Conservation (phyloP, 768 basidiomycete genomes). For the Podaxis sp. region DNA sequence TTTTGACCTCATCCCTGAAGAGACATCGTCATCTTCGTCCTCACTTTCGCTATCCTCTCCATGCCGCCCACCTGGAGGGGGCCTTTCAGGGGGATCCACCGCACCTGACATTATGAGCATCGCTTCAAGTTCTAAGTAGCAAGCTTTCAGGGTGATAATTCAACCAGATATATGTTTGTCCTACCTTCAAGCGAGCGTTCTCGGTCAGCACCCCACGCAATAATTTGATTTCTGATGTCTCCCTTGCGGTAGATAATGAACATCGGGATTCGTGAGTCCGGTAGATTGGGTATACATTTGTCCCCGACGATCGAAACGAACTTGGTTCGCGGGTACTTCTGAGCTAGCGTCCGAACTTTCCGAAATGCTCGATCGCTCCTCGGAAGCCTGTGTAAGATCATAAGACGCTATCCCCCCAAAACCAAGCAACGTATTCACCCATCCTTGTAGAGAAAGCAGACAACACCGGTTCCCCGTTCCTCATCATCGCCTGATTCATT, state of each 20-base stretch:
- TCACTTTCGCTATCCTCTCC: slow-evolving; percentile 41
- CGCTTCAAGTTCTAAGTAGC: slow-evolving; percentile 59
- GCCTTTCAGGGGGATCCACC: slow-evolving; percentile 52
- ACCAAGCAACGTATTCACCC: slow-evolving; percentile 49
- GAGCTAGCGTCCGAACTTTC: slow-evolving; percentile 69
- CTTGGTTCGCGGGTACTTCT: slow-evolving; percentile 86
- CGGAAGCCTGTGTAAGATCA: slow-evolving; percentile 50
- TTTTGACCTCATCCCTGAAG: slow-evolving; percentile 53
- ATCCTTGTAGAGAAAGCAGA: slow-evolving; percentile 94
- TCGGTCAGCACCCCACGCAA: slow-evolving; percentile 78
- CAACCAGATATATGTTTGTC: slow-evolving; percentile 11
- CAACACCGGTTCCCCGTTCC: slow-evolving; percentile 81
- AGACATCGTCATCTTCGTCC: slow-evolving; percentile 41
- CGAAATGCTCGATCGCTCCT: slow-evolving; percentile 72
- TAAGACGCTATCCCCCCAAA: background rate
- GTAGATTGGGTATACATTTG: slow-evolving; percentile 95
- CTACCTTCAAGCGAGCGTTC: slow-evolving; percentile 77
- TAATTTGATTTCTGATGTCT: slow-evolving; percentile 81
- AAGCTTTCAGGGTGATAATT: background rate
- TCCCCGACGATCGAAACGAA: slow-evolving; percentile 94
- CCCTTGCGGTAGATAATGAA: slow-evolving; percentile 90
- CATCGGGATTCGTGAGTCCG: slow-evolving; percentile 88
- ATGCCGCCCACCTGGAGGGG: slow-evolving; percentile 30
- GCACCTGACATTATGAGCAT: slow-evolving; percentile 61
- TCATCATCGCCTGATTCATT: slow-evolving; percentile 62